Base-by-base conservation (phyloP, 331 rosid species). In the Quercus tomentella region DNA sequence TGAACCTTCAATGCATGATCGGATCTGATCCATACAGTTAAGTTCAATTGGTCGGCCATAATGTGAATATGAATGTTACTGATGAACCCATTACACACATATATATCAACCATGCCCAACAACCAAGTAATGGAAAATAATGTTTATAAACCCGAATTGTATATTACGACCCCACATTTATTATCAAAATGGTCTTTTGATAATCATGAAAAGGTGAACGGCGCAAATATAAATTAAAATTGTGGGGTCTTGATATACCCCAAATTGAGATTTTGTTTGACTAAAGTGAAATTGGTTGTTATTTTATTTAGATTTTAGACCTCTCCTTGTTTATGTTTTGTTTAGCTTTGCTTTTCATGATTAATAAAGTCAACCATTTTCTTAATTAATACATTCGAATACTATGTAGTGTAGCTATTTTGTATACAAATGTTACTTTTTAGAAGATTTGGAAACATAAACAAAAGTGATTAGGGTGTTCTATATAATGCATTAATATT, bases 1-100 rank as follows among this genome's bases (percentile, higher is more conserved):
- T 85, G 85, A 87, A 81, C 82, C 80, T 82, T 55, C 55, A 72
- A 61, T 81, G 69, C 56, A 73, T 74, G 82, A 85, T 87, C 74
- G 56, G 83, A 83, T 26, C 85, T 84, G 85, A 87, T 85, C 86
- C 86, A 81, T 79, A 81, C 76, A 77, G 85, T 83, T 69, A 49
- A 72, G 87, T 79, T 87, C 93, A 76, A 80, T 83, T 85, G 88
- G 93, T 89, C 84, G 87, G 93, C 87, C 85, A 89, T 85, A 79
- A 63, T 43, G 33, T 56, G 26, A 37, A 69, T 58, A 6, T 37
- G 65, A 68, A 68, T 41, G 22, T 60, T 60, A 30, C 20, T 73
- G 77, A 76, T 60, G 74, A 25, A 52, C 70, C 49, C 41, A 23
- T 23, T 22, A 4, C 7, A 4, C 7, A 12, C 14, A 69, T 16